Base-by-base conservation (phyloP, 2,329 filamentous ascomycete species). In the Ceratocystis ficicola region DNA sequence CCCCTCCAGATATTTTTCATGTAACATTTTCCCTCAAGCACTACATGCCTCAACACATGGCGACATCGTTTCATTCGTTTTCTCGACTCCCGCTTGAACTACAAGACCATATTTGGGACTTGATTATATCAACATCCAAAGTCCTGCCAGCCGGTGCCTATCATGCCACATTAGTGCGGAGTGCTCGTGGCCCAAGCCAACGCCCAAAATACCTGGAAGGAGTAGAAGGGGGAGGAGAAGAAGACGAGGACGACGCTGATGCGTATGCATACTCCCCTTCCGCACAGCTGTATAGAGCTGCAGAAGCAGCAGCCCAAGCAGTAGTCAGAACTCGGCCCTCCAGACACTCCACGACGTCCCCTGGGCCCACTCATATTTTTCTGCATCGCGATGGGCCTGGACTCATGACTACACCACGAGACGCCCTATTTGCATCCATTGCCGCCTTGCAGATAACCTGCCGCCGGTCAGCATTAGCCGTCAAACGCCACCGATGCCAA, bases 361-460 rank as follows among this genome's bases (percentile, higher is more conserved):
- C 60, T 36, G 59, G 60, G 3, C 55, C 48, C n/a, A 41, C 36
- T 7, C 50, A 62, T 30, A 60, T 67, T 5, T 67, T 60, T 50
- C 52, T 67, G 44, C 61, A 63, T 25, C 61, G 65, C 30, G 65
- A 67, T 50, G 65, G 65, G 8, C 65, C 65, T 7, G 65, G 62
- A 30, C 25, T 50, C 41, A 50, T 59, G 52, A 32, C 22, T 17
- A 67, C 65, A 17, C 48, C 48, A 4, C 50, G 65, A 5, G 65
- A 67, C 52, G 52, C 41, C 1, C 28, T 59, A 6, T 63, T 60
- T 48, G 41, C 50, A 17, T 44, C 62, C 20, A 44, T 67, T 50
- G 44, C 52, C 17, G 52, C 50, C 8, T 22, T 67, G 15, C 44
- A 62, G 28, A 6, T 64, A 6, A 57, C 65, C 4, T 67, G 65